Evolutionary conservation across 805 yeast genomes (phyloP), one percentile per base, ranked within the genome.

Genomic region (Metschnikowia reukaufii): DNA sequence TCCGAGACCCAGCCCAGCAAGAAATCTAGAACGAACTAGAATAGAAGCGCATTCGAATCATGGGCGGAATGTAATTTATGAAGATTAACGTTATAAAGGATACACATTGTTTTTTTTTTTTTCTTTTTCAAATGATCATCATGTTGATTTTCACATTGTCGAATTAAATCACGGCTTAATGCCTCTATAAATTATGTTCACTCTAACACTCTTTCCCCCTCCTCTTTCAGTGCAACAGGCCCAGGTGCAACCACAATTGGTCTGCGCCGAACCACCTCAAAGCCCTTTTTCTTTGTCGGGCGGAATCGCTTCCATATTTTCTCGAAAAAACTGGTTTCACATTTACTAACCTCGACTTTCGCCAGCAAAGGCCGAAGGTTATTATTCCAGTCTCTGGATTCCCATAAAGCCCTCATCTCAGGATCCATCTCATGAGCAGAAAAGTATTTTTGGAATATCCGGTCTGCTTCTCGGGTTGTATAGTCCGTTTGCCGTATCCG

Each of bases 381-480:
- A 9, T 44, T 19, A 12, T 31, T 46, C 51, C 56, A 45, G 39
- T 50, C 63, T 65, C 83, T 67, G 3, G 73, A 67, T 25, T 73
- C 78, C 84, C 84, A 79, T 33, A 79, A 63, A 15, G 67, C 68
- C 52, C 70, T 71, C 39, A 79, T 73, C 51, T 78, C 83, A 0
- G 78, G 77, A 56, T 78, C 83, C 25, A 78, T 76, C 13, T 65
- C 65, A 17, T 65, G 65, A 45, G 74, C 65, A 16, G 59, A 57
- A 37, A 68, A 65, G 51, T 64, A 70, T 39, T 72, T 72, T 36
- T 69, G 65, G 55, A 67, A 76, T 48, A 79, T 79, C 27, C 71
- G 54, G 58, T 83, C 88, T 1, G 80, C 83, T 57, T 83, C 88
- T 48, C 88, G 66, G 1, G 77, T 76, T 0, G 83, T 76, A 60